Conservation (phyloP, 305 asterid genomes). For the Fraxinus angustifolia region DNA sequence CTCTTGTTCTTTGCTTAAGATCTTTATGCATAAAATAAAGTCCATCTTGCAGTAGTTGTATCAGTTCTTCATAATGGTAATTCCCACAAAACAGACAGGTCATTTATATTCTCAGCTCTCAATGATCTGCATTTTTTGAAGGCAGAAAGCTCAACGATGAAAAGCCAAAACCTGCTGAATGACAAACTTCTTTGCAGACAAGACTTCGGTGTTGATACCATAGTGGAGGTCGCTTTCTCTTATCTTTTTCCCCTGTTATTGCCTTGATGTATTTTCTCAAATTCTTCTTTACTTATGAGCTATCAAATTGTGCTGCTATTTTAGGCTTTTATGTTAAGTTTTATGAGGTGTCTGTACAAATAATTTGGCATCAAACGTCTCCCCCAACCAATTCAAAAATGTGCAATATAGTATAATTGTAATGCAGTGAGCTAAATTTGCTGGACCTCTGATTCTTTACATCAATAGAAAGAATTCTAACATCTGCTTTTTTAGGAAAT, state of each 20-base stretch:
- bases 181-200: slow-evolving; percentile 18
- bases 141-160: not conserved
- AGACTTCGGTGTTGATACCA: not conserved
- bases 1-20: not conserved
- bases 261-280: not conserved
- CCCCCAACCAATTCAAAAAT: not conserved
- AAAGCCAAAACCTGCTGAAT: slow-evolving; percentile 8
- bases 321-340: not conserved
- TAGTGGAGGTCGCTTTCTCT: slow-evolving; percentile 11
- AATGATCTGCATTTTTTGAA: not conserved
- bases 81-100: not conserved
- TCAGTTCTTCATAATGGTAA: not conserved
- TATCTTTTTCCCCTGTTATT: not conserved
- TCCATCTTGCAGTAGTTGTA: not conserved
- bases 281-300: not conserved
- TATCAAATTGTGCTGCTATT: not conserved
- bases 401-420: not conserved
- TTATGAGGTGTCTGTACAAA: not conserved
- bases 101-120: not conserved
- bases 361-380: not conserved
- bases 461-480: not conserved
- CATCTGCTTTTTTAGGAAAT: not conserved
- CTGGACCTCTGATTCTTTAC: not conserved
- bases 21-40: not conserved
- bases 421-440: not conserved